Evolutionary conservation across 345 rosid genomes (phyloP), one percentile per base, ranked within the genome.

Genomic region (Theobroma cacao): DNA sequence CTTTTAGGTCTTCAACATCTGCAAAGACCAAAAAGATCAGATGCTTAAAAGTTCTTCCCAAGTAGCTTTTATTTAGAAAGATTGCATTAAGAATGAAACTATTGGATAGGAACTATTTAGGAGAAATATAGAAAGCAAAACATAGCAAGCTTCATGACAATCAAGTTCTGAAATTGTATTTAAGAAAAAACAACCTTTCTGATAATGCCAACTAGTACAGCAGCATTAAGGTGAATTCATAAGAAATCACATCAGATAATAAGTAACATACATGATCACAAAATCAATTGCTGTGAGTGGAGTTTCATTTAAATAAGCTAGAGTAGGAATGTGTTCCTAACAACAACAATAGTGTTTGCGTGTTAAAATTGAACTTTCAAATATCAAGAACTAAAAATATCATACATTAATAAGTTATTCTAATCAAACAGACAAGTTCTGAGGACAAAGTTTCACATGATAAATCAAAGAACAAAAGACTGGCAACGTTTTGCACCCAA

Each of bases 1-100:
- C 79, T 82, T 91, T 88, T 63, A 94, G 90, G 82, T 93, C 97
- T 79, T 91, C 97, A 87, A 91, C 80, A 84, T 94, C 98, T 94
- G 72, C 70, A 84, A 68, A 36, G 38, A 67, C 4, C 34, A 79
- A 76, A 30, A 24, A 14, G 58, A 50, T 77, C 24, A 64, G 34
- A 33, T 9, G 28, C 41, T 45, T 34, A 66, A 40, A 64, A 10
- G 4, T 9, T 18, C 26, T 5, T 5, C 36, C 5, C 22, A 36
- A 33, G 60, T 11, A 7, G 52, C 22, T 58, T 59, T 43, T 41
- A 36, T 43, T 5, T 8, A 26, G 64, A 68, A 68, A 1, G 28
- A 1, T 62, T 28, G 53, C 52, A 34, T 47, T 26, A 60, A 74
- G 72, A 75, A 33, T 50, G 68, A 26, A 45, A 53, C 72, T 61